phyloP scores from a whole-genome alignment of 768 basidiomycete species.

The Wakefieldia striispora region DNA sequence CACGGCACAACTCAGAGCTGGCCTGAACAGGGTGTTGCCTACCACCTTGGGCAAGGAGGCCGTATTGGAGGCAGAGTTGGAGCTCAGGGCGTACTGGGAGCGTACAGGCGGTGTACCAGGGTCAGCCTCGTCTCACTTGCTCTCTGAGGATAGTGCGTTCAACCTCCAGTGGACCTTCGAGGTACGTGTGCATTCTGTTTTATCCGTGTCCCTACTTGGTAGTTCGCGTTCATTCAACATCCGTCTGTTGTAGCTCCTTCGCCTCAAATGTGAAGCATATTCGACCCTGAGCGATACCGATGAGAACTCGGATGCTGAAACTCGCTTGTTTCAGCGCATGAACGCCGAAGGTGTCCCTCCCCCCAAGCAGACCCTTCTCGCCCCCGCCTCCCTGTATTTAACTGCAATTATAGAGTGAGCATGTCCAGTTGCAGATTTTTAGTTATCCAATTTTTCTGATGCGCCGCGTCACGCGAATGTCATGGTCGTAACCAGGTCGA shows the following conservation, averaged over 20 bases:
- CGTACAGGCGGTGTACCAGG: slow-evolving; percentile 47
- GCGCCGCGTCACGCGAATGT: slow-evolving; percentile 18
- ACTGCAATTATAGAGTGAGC: slow-evolving; percentile 93
- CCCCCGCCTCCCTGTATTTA: slow-evolving; percentile 84
- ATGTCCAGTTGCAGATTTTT: slow-evolving; percentile 14
- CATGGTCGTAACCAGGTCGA: slow-evolving; percentile 48
- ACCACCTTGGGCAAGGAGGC: slow-evolving; percentile 89
- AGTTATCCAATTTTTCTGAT: slow-evolving; percentile 23
- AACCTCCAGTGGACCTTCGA: slow-evolving; percentile 74
- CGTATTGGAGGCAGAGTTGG: slow-evolving; percentile 88
- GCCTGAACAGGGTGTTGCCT: slow-evolving; percentile 69
- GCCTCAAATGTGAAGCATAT: slow-evolving; percentile 86
- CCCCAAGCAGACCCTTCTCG: slow-evolving; percentile 53
- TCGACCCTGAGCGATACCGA: slow-evolving; percentile 80
- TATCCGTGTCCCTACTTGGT: neutral
- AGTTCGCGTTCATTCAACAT: slow-evolving; percentile 11
- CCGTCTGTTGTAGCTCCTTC: slow-evolving; percentile 52
- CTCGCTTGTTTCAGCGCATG: slow-evolving; percentile 63
- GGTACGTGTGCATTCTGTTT: slow-evolving; percentile 38
- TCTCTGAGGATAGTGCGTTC: slow-evolving; percentile 57
- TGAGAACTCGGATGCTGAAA: slow-evolving; percentile 68
- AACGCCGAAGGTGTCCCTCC: slow-evolving; percentile 49
- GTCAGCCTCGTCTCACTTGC: slow-evolving; percentile 25
- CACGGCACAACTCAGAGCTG: slow-evolving; percentile 71
- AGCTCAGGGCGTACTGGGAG: slow-evolving; percentile 87